Conservation (phyloP, 371 early-diverging fungal species). For the Mucor velutinosus region DNA sequence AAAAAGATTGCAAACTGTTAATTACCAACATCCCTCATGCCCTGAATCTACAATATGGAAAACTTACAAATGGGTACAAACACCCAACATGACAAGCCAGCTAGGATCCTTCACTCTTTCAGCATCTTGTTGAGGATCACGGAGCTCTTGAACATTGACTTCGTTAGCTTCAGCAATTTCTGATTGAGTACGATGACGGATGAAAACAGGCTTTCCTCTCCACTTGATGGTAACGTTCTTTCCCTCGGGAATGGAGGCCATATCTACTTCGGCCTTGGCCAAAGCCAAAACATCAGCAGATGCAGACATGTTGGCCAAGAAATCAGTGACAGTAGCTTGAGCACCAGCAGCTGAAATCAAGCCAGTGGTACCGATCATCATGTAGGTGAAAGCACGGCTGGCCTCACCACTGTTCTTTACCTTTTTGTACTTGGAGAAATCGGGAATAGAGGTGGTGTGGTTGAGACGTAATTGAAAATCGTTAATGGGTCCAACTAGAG, state of each 20-base stretch:
- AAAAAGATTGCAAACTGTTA: slow-evolving; percentile 4
- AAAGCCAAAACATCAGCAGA: slow-evolving; percentile 97
- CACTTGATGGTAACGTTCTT: slow-evolving; percentile 97
- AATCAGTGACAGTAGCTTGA: slow-evolving; percentile 91
- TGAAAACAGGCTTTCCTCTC: slow-evolving; percentile 98
- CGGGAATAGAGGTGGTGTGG: slow-evolving; percentile 67
- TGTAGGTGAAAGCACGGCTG: slow-evolving; percentile 86
- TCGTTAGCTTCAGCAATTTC: slow-evolving; percentile 95
- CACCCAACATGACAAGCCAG: slow-evolving; percentile 97
- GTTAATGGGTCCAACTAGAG: slow-evolving; percentile 35
- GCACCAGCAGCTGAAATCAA: slow-evolving; percentile 84
- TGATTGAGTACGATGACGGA: slow-evolving; percentile 93
- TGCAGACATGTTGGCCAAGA: slow-evolving; percentile 90
- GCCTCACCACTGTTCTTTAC: slow-evolving; percentile 61
- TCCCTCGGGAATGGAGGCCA: slow-evolving; percentile 92
- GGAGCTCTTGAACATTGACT: slow-evolving; percentile 77
- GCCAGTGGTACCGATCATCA: slow-evolving; percentile 93
- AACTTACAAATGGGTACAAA: slow-evolving; percentile 94
- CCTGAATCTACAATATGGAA: neutral
- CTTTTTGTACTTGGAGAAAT: slow-evolving; percentile 70
- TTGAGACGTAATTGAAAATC: slow-evolving; percentile 57
- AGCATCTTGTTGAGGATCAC: slow-evolving; percentile 92
- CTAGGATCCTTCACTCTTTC: slow-evolving; percentile 92
- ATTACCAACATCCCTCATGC: neutral
- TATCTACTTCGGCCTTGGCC: slow-evolving; percentile 96